Percentiles rank a stretch among this genome's conserved stretches.
Conservation (phyloP, 148 eudicot genomes). For the Persicaria maculosa region DNA sequence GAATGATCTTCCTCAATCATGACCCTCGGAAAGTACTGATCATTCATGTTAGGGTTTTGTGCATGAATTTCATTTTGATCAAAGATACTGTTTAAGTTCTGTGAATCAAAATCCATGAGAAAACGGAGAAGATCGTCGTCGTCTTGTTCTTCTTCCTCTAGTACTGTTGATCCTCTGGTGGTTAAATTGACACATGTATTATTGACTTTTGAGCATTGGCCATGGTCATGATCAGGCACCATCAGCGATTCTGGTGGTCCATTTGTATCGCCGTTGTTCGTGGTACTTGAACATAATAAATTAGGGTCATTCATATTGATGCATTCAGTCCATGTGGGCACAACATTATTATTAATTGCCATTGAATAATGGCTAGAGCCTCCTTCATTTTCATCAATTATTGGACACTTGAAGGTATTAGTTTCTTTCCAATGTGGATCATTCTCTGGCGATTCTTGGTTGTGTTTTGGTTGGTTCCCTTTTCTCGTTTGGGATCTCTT, state of each 20-base stretch:
- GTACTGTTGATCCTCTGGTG: neutral
- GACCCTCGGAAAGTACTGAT: neutral
- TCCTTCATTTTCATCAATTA: neutral
- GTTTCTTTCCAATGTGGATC: no score
- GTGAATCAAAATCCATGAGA: neutral
- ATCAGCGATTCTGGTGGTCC: no score
- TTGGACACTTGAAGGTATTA: no score
- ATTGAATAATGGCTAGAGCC: neutral
- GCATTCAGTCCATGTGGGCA: no score
- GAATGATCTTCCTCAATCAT: no score
- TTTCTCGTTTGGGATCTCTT: neutral
- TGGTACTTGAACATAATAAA: no score
- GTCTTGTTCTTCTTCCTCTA: neutral
- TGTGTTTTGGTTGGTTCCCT: neutral
- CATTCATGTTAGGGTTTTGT: neutral
- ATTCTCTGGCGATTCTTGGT: neutral
- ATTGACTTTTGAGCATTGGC: neutral
- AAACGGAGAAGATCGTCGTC: neutral
- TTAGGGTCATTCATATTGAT: no score
- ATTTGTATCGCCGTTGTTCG: no score
- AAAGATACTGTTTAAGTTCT: neutral
- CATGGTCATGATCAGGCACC: neutral
- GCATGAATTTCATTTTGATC: neutral
- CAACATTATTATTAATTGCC: no score
- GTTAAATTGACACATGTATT: neutral